A percentile compares a stretch with the other conserved stretches of the same genome.
These are phyloP conservation scores for Trichoderma afroharzianum DNA, from an alignment of 2,329 filamentous ascomycete genomes.

Conservation along the genomic window DNA sequence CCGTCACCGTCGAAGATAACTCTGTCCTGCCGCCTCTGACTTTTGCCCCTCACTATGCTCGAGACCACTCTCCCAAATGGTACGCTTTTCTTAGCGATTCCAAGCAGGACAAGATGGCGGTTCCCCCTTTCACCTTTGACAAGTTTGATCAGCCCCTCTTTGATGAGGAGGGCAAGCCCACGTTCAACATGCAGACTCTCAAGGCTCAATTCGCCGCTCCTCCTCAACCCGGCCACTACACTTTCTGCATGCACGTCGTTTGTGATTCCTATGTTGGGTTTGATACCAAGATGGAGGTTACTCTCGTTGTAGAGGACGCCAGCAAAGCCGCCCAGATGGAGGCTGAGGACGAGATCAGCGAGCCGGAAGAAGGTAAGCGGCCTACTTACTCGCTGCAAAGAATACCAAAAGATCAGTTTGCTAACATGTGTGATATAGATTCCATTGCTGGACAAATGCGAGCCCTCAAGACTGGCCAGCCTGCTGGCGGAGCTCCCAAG, in stretches of 20 bases:
- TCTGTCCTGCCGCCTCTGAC: constrained; percentile 78
- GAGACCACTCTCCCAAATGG: constrained; percentile 88
- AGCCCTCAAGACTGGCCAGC: constrained; percentile 69
- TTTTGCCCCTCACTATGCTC: constrained; percentile 84
- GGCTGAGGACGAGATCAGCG: constrained; percentile 92
- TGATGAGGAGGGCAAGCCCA: constrained; percentile 75
- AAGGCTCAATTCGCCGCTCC: constrained; percentile 97
- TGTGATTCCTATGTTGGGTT: constrained; percentile 96
- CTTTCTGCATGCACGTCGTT: constrained; percentile 88
- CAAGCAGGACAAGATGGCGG: constrained; percentile 92
- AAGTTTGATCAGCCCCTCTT: constrained; percentile 89
- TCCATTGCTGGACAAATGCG: constrained; percentile 89
- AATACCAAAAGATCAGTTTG: background rate
- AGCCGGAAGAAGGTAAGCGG: constrained; percentile 88
- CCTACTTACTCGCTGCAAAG: background rate
- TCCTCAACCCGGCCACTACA: constrained; percentile 86
- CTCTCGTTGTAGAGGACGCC: constrained; percentile 82
- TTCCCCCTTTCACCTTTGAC: constrained; percentile 93
- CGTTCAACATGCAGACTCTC: constrained; percentile 90
- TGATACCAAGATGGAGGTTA: constrained; percentile 88
- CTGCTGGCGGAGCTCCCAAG: constrained; percentile 57
- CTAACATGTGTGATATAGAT: constrained; percentile 49
- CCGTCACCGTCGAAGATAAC: constrained; percentile 55
- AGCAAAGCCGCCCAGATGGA: constrained; percentile 77
- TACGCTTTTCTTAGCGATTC: constrained; percentile 91